Evolutionary conservation across 768 basidiomycete species (phyloP).

Genomic region (Tricholoma hemisulphureum): DNA sequence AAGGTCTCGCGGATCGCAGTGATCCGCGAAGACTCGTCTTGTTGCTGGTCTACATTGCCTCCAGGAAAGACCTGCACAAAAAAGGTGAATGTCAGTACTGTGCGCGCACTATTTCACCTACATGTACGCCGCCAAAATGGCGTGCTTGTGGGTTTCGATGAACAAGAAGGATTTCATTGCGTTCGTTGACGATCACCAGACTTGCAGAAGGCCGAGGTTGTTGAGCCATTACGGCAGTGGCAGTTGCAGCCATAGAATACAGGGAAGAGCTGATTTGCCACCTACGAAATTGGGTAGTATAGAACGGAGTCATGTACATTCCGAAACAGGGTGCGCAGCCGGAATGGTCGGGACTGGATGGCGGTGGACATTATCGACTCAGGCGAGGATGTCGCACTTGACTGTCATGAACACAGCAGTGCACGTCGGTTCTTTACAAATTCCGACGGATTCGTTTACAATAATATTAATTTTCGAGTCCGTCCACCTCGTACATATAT

Average conservation of each 20-base stretch:
- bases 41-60: conserved; percentile 61
- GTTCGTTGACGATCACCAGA: conserved; percentile 59
- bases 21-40: conserved; percentile 54
- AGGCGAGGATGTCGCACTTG: too few relatives aligned
- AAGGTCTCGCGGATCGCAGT: conserved; percentile 78
- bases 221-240: neutral
- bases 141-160: conserved; percentile 65
- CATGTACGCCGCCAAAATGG: conserved; percentile 67
- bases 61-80: conserved; percentile 70
- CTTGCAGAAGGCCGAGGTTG: conserved; percentile 65
- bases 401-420: too few relatives aligned
- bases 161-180: conserved; percentile 69
- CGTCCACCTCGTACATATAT: too few relatives aligned
- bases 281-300: neutral
- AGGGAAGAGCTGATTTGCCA: too few relatives aligned
- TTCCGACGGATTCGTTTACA: too few relatives aligned
- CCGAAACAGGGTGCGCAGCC: too few relatives aligned
- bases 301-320: too few relatives aligned
- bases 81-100: neutral
- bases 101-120: conserved; percentile 31
- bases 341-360: too few relatives aligned
- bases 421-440: too few relatives aligned
- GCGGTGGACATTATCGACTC: too few relatives aligned
- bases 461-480: too few relatives aligned
- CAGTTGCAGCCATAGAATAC: conserved; percentile 6